Evolutionary conservation across 805 yeast genomes (phyloP).

Genomic region (Blastobotrys terrestris): DNA sequence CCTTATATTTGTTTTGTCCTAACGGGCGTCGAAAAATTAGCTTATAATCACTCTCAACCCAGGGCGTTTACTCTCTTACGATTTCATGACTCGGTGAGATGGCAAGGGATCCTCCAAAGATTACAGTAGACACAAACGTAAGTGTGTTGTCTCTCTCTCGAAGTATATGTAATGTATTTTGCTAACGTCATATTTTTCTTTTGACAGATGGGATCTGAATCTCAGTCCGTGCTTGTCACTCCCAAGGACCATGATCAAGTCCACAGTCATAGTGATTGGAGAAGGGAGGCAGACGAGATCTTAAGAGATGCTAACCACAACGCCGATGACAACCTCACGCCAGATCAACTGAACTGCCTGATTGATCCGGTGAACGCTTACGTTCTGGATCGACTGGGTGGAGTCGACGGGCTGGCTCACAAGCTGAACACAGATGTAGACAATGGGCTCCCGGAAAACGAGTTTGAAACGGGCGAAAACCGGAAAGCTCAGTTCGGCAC

Average conservation of each 20-base stretch:
- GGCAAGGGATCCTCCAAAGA: conserved; percentile 12
- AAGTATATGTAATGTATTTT: too few relatives aligned
- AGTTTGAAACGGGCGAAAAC: conserved; percentile 16
- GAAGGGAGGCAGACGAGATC: not conserved
- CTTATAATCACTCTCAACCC: too few relatives aligned
- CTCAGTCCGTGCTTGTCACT: not conserved
- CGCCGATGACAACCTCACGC: conserved; percentile 9
- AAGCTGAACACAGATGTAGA: conserved; percentile 28
- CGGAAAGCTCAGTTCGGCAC: conserved; percentile 39
- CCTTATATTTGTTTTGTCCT: not conserved
- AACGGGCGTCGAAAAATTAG: not conserved
- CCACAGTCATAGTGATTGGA: not conserved
- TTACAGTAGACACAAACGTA: conserved; percentile 17
- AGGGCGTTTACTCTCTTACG: not conserved
- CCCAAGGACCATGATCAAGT: not conserved
- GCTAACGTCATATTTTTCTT: too few relatives aligned
- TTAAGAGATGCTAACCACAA: not conserved
- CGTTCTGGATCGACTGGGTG: conserved; percentile 34
- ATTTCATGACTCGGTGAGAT: not conserved
- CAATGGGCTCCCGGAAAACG: conserved; percentile 27
- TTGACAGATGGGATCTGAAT: not conserved
- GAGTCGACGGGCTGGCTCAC: conserved; percentile 27
- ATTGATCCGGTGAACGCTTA: conserved; percentile 35
- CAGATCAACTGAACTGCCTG: conserved; percentile 22
- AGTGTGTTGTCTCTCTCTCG: too few relatives aligned